These are phyloP conservation scores for Colletotrichum spinosum DNA, from an alignment of 2,329 filamentous ascomycete genomes.

Conservation along the genomic window DNA sequence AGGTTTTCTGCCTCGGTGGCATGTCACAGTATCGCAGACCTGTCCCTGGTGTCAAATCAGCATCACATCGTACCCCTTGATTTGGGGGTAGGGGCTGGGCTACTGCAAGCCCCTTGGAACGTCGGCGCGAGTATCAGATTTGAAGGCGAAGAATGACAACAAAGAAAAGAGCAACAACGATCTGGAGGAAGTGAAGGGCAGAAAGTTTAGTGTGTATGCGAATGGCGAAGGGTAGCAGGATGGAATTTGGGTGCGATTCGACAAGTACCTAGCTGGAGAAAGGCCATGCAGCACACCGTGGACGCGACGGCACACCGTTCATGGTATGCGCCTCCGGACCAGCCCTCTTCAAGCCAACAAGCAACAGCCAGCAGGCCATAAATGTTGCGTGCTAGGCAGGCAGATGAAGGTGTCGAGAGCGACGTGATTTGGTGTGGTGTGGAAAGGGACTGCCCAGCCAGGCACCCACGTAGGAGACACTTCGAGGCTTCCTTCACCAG, in stretches of 20 bases:
- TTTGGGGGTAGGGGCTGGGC: slow-evolving; percentile 8
- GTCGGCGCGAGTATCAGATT: slow-evolving; percentile 7
- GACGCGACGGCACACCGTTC: too few species aligned
- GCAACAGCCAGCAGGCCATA: too few species aligned
- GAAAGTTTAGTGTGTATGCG: background rate
- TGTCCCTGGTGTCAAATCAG: slow-evolving; percentile 22
- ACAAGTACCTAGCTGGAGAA: too few species aligned
- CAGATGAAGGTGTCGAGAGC: too few species aligned
- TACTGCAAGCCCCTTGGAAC: background rate
- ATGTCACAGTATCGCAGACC: background rate
- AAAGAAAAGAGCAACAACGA: slow-evolving; percentile 13
- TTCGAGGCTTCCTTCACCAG: too few species aligned
- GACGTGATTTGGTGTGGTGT: too few species aligned
- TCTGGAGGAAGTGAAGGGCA: background rate
- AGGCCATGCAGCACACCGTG: too few species aligned
- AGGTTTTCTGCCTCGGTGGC: background rate
- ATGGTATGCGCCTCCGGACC: too few species aligned
- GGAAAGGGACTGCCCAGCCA: too few species aligned
- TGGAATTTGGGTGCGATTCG: background rate
- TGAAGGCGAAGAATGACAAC: slow-evolving; percentile 1
- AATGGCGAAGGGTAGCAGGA: background rate
- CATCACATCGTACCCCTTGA: slow-evolving; percentile 27
- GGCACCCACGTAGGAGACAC: too few species aligned
- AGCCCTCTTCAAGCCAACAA: too few species aligned
- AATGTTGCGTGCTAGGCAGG: too few species aligned